Evolutionary conservation across 352 stramenopile species (phyloP).

Genomic region (Phytopythium montanum): DNA sequence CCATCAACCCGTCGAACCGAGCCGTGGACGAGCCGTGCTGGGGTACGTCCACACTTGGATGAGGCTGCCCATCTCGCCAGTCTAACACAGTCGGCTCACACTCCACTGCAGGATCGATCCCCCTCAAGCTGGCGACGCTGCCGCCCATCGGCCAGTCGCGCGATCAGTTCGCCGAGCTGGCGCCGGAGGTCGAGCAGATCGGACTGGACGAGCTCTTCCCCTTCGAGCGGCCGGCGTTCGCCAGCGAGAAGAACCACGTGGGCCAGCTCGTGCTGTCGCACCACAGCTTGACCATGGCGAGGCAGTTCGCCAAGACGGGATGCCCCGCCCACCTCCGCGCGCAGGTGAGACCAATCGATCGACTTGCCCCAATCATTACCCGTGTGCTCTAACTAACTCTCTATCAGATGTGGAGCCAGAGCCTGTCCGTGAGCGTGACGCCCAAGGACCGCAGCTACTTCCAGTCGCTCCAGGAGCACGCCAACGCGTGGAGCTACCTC

Average conservation of each 20-base stretch:
- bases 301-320: constrained; percentile 76
- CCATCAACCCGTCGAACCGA: constrained; percentile 50
- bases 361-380: background rate
- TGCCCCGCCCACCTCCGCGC: constrained; percentile 54
- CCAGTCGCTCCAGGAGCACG: constrained; percentile 35
- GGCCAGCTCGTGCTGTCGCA: constrained; percentile 59
- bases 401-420: constrained; percentile 56
- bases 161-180: constrained; percentile 46
- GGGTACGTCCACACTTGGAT: background rate
- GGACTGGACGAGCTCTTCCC: constrained; percentile 66
- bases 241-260: constrained; percentile 60
- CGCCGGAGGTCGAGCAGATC: constrained; percentile 47
- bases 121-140: constrained; percentile 40
- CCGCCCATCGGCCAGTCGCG: constrained; percentile 38
- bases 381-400: background rate
- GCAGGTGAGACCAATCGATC: constrained; percentile 20
- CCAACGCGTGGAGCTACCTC: constrained; percentile 36
- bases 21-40: constrained; percentile 5
- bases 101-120: constrained; percentile 57
- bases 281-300: constrained; percentile 63
- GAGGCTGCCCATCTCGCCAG: background rate
- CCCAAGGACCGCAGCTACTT: constrained; percentile 43
- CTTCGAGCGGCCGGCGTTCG: constrained; percentile 42
- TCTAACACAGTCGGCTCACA: background rate
- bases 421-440: constrained; percentile 31